These are phyloP conservation scores for Colletotrichum phormii DNA, from an alignment of 2,329 filamentous ascomycete genomes.

Conservation along the genomic window DNA sequence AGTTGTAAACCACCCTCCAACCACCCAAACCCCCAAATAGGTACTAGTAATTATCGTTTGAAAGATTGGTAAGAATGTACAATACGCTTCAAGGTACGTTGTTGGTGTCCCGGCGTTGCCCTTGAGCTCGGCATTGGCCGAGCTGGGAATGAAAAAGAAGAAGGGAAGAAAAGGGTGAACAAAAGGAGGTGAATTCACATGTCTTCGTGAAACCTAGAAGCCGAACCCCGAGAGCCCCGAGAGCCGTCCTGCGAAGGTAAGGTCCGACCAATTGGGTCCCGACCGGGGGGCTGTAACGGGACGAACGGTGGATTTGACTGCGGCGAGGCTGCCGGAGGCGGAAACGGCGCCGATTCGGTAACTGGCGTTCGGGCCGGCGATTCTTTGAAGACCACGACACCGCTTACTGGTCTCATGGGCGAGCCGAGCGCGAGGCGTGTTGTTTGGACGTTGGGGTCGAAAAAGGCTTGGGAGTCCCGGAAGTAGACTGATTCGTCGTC, in stretches of 20 bases:
- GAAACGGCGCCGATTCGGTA: slow-evolving; percentile 64
- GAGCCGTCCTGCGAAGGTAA: slow-evolving; percentile 48
- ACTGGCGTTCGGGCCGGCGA: slow-evolving; percentile 74
- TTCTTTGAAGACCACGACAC: slow-evolving; percentile 70
- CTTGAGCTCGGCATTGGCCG: slow-evolving; percentile 12
- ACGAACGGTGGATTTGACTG: slow-evolving; percentile 39
- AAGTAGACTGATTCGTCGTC: slow-evolving; percentile 62
- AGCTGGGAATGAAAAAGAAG: slow-evolving; percentile 5
- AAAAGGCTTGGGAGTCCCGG: slow-evolving; percentile 62
- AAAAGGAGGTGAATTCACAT: slow-evolving; percentile 39
- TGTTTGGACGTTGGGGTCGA: slow-evolving; percentile 47
- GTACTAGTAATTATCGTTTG: slow-evolving; percentile 33
- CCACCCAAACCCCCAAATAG: slow-evolving; percentile 6
- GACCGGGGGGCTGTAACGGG: slow-evolving; percentile 42
- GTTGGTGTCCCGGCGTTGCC: neutral
- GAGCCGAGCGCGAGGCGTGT: slow-evolving; percentile 63
- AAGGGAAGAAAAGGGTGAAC: neutral
- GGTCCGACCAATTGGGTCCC: slow-evolving; percentile 53
- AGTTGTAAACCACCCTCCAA: neutral
- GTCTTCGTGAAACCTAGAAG: slow-evolving; percentile 55
- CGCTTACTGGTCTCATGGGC: slow-evolving; percentile 71
- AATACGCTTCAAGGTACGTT: slow-evolving; percentile 27
- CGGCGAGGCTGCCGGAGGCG: slow-evolving; percentile 29
- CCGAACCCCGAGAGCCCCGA: slow-evolving; percentile 46
- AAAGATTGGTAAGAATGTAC: slow-evolving; percentile 35